These are phyloP conservation scores for Cryptosporidium xiaoi DNA, from an alignment of 169 alveolate species.

Conservation along the genomic window DNA sequence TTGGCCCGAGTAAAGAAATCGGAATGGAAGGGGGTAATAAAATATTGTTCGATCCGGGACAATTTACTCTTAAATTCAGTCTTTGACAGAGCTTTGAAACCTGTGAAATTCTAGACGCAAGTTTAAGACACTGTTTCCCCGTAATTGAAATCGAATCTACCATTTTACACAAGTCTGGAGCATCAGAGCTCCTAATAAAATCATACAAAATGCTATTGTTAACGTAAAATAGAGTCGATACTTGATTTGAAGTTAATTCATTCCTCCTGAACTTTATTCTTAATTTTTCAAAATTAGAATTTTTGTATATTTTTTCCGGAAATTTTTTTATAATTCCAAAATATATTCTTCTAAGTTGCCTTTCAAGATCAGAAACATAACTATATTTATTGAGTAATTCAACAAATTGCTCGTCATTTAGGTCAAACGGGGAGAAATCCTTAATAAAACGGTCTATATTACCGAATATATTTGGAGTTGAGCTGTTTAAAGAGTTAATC, in stretches of 20 bases:
- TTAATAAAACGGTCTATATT: neutral
- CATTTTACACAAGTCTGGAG: neutral
- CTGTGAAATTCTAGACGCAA: slow-evolving; percentile 64
- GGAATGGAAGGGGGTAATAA: slow-evolving; percentile 34
- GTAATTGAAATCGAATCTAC: neutral
- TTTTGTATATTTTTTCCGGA: slow-evolving; percentile 30
- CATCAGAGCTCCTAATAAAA: neutral
- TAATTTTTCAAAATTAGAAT: slow-evolving; percentile 2
- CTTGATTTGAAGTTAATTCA: slow-evolving; percentile 58
- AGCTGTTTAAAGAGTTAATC: neutral
- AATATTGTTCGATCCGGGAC: neutral
- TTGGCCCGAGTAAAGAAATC: neutral
- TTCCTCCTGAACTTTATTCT: slow-evolving; percentile 33
- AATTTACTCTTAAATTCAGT: neutral
- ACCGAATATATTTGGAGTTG: neutral
- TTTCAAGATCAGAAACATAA: slow-evolving; percentile 5
- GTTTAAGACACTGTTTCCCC: slow-evolving; percentile 45
- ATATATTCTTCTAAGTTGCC: slow-evolving; percentile 32
- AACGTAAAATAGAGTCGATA: slow-evolving; percentile 36
- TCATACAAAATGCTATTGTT: slow-evolving; percentile 9
- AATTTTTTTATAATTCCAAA: slow-evolving; percentile 34
- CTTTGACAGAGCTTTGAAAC: slow-evolving; percentile 44
- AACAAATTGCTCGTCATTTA: slow-evolving; percentile 1
- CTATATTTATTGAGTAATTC: neutral
- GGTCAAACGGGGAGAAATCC: neutral